Percentiles rank a stretch among this genome's conserved stretches.
These are phyloP conservation scores for Tricholoma hemisulphureum DNA, from an alignment of 768 basidiomycete genomes.

Conservation along the genomic window DNA sequence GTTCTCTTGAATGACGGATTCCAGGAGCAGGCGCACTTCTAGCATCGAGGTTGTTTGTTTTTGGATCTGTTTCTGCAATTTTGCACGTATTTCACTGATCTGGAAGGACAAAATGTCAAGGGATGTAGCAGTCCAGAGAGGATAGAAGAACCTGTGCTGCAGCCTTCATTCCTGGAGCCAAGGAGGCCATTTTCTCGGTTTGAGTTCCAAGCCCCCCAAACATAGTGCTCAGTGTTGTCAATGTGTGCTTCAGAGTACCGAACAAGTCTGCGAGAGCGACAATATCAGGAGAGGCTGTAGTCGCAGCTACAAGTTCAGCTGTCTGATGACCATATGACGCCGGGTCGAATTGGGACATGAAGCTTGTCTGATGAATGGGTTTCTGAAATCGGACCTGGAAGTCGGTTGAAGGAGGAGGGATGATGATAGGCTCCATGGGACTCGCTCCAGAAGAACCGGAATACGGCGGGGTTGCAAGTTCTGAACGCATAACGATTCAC, in stretches of 20 bases:
- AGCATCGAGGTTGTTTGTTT: constrained; percentile 40
- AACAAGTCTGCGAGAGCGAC: constrained; percentile 45
- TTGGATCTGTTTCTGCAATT: constrained; percentile 38
- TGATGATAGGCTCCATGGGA: constrained; percentile 25
- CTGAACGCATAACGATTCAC: constrained; percentile 3
- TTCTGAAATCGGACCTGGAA: not conserved
- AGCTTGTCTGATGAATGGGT: not conserved
- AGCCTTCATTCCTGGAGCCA: constrained; percentile 46
- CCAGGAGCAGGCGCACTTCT: constrained; percentile 32
- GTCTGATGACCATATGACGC: not conserved
- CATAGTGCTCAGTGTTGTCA: constrained; percentile 38
- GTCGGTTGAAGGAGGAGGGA: constrained; percentile 20
- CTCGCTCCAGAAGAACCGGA: constrained; percentile 11
- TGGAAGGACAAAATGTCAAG: constrained; percentile 17
- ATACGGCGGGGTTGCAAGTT: constrained; percentile 7
- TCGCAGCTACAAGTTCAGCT: constrained; percentile 13
- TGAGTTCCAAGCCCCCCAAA: constrained; percentile 49
- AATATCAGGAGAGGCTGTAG: constrained; percentile 37
- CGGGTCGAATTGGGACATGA: not conserved
- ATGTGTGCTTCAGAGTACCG: constrained; percentile 43
- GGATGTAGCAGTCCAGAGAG: not conserved
- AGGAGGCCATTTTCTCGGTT: constrained; percentile 39
- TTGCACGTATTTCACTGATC: constrained; percentile 39
- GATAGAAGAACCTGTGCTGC: constrained; percentile 38
- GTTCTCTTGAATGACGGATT: constrained; percentile 40